Conservation (phyloP, 768 basidiomycete species). For the Calocera cornea region DNA sequence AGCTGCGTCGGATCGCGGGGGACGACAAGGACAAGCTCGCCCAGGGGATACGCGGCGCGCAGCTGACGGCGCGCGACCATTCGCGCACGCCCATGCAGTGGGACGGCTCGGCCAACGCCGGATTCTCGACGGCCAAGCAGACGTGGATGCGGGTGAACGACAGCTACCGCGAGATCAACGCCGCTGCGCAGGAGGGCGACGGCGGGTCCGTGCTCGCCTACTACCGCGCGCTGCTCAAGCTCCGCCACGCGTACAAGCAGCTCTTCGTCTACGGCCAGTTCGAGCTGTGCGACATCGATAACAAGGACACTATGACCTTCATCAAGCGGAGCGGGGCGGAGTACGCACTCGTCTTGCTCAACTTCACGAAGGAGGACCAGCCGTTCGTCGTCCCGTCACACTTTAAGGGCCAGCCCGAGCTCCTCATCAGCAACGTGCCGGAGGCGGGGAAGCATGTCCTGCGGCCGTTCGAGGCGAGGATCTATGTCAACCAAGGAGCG, state of each 20-base stretch:
- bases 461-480: background rate
- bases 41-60: slow-evolving; percentile 48
- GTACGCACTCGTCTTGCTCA: background rate
- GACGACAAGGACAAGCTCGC: slow-evolving; percentile 31
- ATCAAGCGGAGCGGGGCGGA: background rate
- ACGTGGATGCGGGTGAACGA: slow-evolving; percentile 71
- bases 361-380: slow-evolving; percentile 1
- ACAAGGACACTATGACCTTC: slow-evolving; percentile 45
- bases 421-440: background rate
- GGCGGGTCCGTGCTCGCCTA: slow-evolving; percentile 43
- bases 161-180: slow-evolving; percentile 48
- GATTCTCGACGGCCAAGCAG: slow-evolving; percentile 43
- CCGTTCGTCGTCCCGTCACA: background rate
- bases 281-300: slow-evolving; percentile 30
- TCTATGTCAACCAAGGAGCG: background rate
- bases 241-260: slow-evolving; percentile 38
- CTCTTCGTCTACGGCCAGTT: slow-evolving; percentile 50
- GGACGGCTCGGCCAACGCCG: slow-evolving; percentile 40
- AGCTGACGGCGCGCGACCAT: slow-evolving; percentile 57
- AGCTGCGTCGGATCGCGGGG: slow-evolving; percentile 26
- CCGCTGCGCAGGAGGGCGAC: slow-evolving; percentile 35
- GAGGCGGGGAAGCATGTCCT: background rate
- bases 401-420: background rate
- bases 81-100: slow-evolving; percentile 64
- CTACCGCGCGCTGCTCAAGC: slow-evolving; percentile 41